Evolutionary conservation across 305 asterid species (phyloP).

Genomic region (Fraxinus albicans): DNA sequence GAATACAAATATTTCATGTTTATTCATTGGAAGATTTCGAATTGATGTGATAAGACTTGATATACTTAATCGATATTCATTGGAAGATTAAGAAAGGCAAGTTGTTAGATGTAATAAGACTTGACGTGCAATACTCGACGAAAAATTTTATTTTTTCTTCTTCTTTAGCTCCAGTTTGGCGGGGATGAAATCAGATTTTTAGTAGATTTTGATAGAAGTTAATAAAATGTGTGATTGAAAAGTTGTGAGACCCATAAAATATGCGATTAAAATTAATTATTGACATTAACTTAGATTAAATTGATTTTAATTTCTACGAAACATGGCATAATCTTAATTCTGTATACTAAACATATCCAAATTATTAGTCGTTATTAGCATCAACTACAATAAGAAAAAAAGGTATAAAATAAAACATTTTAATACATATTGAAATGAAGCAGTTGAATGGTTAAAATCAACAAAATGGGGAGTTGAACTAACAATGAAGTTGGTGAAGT

Average conservation of each 20-base stretch:
- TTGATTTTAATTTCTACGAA: too few species aligned
- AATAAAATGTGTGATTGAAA: too few species aligned
- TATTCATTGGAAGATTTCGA: background rate
- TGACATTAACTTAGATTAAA: too few species aligned
- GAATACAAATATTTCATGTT: background rate
- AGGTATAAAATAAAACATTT: background rate
- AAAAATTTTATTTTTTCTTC: background rate
- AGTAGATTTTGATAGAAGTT: too few species aligned
- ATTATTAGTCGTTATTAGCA: background rate
- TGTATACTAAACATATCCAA: background rate
- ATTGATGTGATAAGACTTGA: too few species aligned
- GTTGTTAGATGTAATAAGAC: too few species aligned
- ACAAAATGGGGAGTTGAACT: background rate
- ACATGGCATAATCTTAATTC: background rate
- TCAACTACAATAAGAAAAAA: background rate
- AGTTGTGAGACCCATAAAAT: too few species aligned
- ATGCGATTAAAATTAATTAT: too few species aligned
- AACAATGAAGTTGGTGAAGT: background rate
- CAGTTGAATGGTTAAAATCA: slow-evolving; percentile 5
- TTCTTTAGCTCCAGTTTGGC: background rate
- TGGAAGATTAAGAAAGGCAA: background rate
- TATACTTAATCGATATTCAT: too few species aligned
- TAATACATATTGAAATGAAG: background rate
- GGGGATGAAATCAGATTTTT: too few species aligned
- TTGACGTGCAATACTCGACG: background rate